A percentile compares a stretch with the other conserved stretches of the same genome.
Evolutionary conservation across 768 basidiomycete genomes (phyloP).

Genomic region (Tylopilus subfusipes): DNA sequence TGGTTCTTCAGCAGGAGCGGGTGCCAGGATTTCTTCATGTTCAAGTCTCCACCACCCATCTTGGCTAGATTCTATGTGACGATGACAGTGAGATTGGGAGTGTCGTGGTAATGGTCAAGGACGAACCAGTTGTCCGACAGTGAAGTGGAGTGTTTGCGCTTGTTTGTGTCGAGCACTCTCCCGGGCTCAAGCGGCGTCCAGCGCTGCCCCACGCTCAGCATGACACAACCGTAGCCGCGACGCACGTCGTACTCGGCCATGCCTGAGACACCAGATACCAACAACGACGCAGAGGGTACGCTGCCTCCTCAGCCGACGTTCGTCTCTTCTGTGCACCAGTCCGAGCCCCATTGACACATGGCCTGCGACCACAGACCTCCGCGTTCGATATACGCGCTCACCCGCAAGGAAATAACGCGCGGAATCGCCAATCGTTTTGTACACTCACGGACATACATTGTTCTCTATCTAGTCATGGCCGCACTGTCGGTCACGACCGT

Average conservation of each 20-base stretch:
- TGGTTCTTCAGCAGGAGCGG: conserved; percentile 97
- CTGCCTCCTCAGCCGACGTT: conserved; percentile 28
- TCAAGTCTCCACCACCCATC: conserved; percentile 98
- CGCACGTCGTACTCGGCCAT: conserved; percentile 26
- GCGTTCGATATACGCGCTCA: conserved; percentile 82
- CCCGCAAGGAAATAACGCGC: conserved; percentile 75
- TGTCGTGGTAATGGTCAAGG: conserved; percentile 9
- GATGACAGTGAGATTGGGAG: conserved; percentile 1
- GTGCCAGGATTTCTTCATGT: conserved; percentile 99
- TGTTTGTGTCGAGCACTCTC: conserved; percentile 24
- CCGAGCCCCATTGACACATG: conserved; percentile 12
- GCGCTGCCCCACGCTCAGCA: not conserved
- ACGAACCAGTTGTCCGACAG: no score
- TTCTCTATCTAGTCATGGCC: conserved; percentile 88
- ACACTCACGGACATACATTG: conserved; percentile 82
- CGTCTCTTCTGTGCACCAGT: conserved; percentile 17
- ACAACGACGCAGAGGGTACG: conserved; percentile 36
- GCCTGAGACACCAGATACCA: conserved; percentile 31
- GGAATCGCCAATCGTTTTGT: conserved; percentile 90
- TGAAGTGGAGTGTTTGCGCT: conserved; percentile 24
- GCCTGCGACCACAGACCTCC: conserved; percentile 48
- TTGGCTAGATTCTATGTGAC: conserved; percentile 41
- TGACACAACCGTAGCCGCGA: conserved; percentile 9
- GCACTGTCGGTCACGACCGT: conserved; percentile 84
- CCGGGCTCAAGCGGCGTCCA: not conserved